Percentiles rank a stretch among this genome's conserved stretches.
These are phyloP conservation scores for Erigeron canadensis DNA, from an alignment of 129 eudicot species.

Conservation along the genomic window DNA sequence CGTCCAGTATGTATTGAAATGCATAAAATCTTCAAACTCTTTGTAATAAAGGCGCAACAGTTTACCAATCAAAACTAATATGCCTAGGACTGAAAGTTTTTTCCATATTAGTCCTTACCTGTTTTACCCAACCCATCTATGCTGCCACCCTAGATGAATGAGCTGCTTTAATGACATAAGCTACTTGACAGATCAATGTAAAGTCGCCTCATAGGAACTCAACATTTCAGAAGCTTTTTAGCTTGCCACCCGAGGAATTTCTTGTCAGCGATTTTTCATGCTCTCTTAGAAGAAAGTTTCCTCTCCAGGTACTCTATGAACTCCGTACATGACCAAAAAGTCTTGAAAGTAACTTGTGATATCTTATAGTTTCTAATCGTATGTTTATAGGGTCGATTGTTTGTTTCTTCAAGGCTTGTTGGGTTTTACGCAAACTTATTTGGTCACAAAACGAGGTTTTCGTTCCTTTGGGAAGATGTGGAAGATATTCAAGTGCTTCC, in stretches of 20 bases:
- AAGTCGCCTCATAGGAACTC: slow-evolving; percentile 90
- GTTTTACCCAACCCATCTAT: not conserved
- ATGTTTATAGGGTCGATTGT: slow-evolving; percentile 75
- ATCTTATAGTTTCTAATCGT: not conserved
- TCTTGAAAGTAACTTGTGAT: not conserved
- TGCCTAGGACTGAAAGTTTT: too few species aligned
- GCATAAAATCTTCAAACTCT: too few species aligned
- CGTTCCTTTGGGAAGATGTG: slow-evolving; percentile 90
- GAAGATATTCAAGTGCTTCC: slow-evolving; percentile 79
- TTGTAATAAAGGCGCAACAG: too few species aligned
- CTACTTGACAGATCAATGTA: slow-evolving; percentile 62
- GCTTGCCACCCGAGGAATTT: slow-evolving; percentile 92
- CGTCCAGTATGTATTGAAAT: too few species aligned
- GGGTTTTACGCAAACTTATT: slow-evolving; percentile 88
- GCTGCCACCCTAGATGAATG: not conserved
- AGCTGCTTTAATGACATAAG: slow-evolving; percentile 11
- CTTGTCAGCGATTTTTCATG: slow-evolving; percentile 86
- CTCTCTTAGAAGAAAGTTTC: slow-evolving; percentile 79
- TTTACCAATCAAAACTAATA: too few species aligned
- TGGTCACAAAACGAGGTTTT: slow-evolving; percentile 80
- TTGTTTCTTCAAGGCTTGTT: slow-evolving; percentile 78
- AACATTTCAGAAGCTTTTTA: slow-evolving; percentile 71
- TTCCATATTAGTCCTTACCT: not conserved
- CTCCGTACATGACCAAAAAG: not conserved
- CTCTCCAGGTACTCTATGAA: slow-evolving; percentile 62